These are phyloP conservation scores for Galerina sulciceps DNA, from an alignment of 768 basidiomycete genomes.

Conservation along the genomic window DNA sequence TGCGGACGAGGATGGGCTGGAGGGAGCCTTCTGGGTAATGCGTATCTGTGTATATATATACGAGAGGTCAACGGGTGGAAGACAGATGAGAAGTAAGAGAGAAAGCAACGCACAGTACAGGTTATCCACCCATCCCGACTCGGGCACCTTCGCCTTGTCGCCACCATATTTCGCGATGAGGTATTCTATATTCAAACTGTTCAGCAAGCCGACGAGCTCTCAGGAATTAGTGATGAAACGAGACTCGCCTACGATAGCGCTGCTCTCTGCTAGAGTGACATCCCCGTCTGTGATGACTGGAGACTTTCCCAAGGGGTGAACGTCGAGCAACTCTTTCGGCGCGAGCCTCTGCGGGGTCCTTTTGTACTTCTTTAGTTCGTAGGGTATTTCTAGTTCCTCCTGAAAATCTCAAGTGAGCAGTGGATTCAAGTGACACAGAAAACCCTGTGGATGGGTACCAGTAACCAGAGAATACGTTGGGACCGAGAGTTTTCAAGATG, in stretches of 20 bases:
- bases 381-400: slow-evolving; percentile 55
- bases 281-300: slow-evolving; percentile 52
- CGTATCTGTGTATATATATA: slow-evolving; percentile 24
- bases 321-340: slow-evolving; percentile 37
- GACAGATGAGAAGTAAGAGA: neutral
- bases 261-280: slow-evolving; percentile 41
- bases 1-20: slow-evolving; percentile 42
- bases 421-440: neutral
- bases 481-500: neutral
- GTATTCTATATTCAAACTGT: slow-evolving; percentile 39
- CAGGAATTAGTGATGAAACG: neutral
- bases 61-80: neutral
- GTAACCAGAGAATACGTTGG: neutral
- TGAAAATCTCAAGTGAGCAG: slow-evolving; percentile 14
- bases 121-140: slow-evolving; percentile 34
- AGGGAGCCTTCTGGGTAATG: slow-evolving; percentile 45
- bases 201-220: slow-evolving; percentile 32
- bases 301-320: slow-evolving; percentile 50
- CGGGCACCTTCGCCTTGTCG: slow-evolving; percentile 28
- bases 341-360: slow-evolving; percentile 35
- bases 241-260: slow-evolving; percentile 45
- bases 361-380: slow-evolving; percentile 46
- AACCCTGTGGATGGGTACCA: neutral
- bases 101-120: slow-evolving; percentile 34
- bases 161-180: slow-evolving; percentile 42